A percentile compares a stretch with the other conserved stretches of the same genome.
Evolutionary conservation across 176 grass and related monocot species (phyloP).

Genomic region (Carex cristatella): DNA sequence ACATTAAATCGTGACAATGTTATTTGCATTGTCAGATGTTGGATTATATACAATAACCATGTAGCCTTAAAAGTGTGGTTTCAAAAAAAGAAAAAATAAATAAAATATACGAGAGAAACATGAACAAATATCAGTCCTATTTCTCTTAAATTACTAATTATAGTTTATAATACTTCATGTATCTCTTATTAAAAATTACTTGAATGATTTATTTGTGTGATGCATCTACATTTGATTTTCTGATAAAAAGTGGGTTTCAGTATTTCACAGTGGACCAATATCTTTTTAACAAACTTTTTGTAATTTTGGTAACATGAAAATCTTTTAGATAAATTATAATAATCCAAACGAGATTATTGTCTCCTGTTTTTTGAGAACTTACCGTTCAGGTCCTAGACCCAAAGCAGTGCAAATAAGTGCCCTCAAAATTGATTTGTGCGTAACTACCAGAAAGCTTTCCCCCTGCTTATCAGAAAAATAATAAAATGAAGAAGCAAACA

Average conservation of each 20-base stretch:
- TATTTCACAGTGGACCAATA: background rate
- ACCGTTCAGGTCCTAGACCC: conserved; percentile 65
- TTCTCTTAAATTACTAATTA: background rate
- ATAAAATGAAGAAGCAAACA: background rate
- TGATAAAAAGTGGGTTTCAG: background rate
- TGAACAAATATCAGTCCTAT: background rate
- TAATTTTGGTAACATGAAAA: background rate
- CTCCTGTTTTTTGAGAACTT: conserved; percentile 5
- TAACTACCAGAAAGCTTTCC: conserved; percentile 58
- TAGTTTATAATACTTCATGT: background rate
- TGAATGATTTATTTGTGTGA: background rate
- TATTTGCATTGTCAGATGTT: background rate
- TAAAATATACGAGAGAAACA: background rate
- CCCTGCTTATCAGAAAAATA: conserved; percentile 29
- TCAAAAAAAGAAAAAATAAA: background rate
- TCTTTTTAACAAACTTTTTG: background rate
- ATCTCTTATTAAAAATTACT: background rate
- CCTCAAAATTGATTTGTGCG: conserved; percentile 78
- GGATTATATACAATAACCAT: background rate
- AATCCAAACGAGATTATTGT: background rate
- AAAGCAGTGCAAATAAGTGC: conserved; percentile 73
- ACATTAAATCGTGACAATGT: conserved; percentile 8
- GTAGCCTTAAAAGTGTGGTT: background rate
- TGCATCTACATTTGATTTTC: background rate
- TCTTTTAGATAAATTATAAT: background rate